Evolutionary conservation across 495 filamentous ascomycete species (phyloP), one percentile per base, ranked within the genome.

Genomic region (Aspergillus diversus): DNA sequence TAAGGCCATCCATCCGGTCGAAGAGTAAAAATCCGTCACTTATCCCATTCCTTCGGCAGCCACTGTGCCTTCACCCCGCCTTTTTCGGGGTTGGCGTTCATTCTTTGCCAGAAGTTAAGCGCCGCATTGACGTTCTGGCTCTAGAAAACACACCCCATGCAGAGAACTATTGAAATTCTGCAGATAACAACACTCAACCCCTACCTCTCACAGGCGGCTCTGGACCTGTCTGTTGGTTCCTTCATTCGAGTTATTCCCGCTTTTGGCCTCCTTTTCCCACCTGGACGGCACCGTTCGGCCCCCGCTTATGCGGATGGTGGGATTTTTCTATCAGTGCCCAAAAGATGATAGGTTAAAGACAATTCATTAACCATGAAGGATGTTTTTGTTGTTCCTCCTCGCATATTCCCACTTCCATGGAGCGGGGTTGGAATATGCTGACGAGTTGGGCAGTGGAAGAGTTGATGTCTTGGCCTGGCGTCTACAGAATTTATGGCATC

Each of bases 131-230:
- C 17, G 37, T 33, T 43, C 21, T 17, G 17, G 32, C 43, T 11
- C 43, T 46, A 43, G 50, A 49, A 50, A 59, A 33, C 15, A 49
- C 43, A 15, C 39, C 5, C 33, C 11, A 8, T 61, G 59, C 50
- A 61, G 59, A 53, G 33, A 50, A 61, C 59, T 61, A 61, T 61
- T 48, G 59, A 61, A 47, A 17, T 61, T 32, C 50, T 61, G 59
- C 59, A 61, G 50, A 55, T 43, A 34, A 27, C 21, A 35, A 12
- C 47, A 47, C 57, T 46, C 47, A 39, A 43, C 42, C 33, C 16
- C 47, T 43, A 9, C 37, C 34, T 47, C 50, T 61, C 7, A 55
- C 35, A 47, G 51, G 35, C 6, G 37, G 50, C 35, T 34, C 12
- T 17, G 21, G 51, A 16, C 27, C 33, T 32, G 51, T 1, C 27